Evolutionary conservation across 257 asterid genomes (phyloP).

Genomic region (Handroanthus guayacan): DNA sequence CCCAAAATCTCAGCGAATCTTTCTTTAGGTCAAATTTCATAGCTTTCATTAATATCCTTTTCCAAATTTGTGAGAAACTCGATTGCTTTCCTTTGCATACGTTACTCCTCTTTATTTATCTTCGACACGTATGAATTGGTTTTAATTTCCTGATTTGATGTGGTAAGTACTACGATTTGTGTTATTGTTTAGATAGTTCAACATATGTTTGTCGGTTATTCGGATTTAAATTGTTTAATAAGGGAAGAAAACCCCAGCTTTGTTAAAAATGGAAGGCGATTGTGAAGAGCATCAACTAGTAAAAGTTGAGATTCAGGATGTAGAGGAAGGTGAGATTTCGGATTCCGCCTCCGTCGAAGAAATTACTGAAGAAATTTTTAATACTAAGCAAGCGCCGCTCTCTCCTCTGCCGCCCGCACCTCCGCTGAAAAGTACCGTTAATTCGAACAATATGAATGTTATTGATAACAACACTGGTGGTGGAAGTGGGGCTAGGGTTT

Average conservation of each 20-base stretch:
- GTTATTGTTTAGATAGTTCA: constrained; percentile 18
- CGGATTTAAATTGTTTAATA: constrained; percentile 42
- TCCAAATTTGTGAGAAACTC: constrained; percentile 12
- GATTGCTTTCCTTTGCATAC: constrained; percentile 11
- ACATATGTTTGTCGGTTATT: constrained; percentile 46
- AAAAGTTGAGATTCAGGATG: constrained; percentile 54
- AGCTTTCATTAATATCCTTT: constrained; percentile 16
- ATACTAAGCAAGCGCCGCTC: constrained; percentile 45
- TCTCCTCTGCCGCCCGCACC: constrained; percentile 32
- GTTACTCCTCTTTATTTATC: constrained; percentile 5
- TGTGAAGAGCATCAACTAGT: constrained; percentile 47
- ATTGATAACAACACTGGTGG: constrained; percentile 42
- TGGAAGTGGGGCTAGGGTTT: constrained; percentile 63
- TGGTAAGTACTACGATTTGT: constrained; percentile 26
- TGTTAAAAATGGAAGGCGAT: constrained; percentile 58
- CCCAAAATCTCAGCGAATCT: constrained; percentile 35
- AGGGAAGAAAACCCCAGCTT: constrained; percentile 44
- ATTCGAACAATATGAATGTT: constrained; percentile 41
- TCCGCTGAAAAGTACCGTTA: constrained; percentile 33
- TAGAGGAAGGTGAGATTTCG: constrained; percentile 95
- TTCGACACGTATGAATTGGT: constrained; percentile 7
- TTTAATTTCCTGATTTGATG: constrained; percentile 36
- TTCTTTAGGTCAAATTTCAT: constrained; percentile 20
- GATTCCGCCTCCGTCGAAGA: constrained; percentile 88
- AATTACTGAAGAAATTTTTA: constrained; percentile 71